phyloP scores from a whole-genome alignment of 495 filamentous ascomycete genomes.

The Halenospora varia region DNA sequence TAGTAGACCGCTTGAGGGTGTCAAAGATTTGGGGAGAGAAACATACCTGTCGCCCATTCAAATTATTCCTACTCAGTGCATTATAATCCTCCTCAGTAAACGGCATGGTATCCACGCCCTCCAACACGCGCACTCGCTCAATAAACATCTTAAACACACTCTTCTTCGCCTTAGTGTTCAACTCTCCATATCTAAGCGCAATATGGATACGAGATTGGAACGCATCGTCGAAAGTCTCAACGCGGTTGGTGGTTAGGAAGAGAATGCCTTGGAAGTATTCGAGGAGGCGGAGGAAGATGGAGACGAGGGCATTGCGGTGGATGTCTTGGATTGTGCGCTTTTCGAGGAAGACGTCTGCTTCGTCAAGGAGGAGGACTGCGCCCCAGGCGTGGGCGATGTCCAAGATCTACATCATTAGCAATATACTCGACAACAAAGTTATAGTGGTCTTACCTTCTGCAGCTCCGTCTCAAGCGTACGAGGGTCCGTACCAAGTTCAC shows the following conservation, averaged over 20 bases:
- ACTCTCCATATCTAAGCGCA: slow-evolving; percentile 75
- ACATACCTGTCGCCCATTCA: slow-evolving; percentile 75
- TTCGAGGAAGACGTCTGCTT: slow-evolving; percentile 79
- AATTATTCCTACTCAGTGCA: slow-evolving; percentile 58
- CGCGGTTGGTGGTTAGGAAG: slow-evolving; percentile 79
- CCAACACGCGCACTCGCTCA: slow-evolving; percentile 60
- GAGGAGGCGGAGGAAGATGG: slow-evolving; percentile 65
- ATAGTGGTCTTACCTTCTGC: slow-evolving; percentile 41
- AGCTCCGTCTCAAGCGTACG: slow-evolving; percentile 75
- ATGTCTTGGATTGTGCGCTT: slow-evolving; percentile 67
- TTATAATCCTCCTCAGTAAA: slow-evolving; percentile 71
- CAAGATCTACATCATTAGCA: slow-evolving; percentile 49
- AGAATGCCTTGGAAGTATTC: slow-evolving; percentile 68
- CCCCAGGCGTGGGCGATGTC: slow-evolving; percentile 88
- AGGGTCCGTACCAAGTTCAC: slow-evolving; percentile 78
- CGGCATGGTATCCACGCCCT: slow-evolving; percentile 53
- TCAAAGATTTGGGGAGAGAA: slow-evolving; percentile 13
- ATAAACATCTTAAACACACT: slow-evolving; percentile 85
- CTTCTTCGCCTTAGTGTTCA: slow-evolving; percentile 70
- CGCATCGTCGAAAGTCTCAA: slow-evolving; percentile 63
- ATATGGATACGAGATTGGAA: slow-evolving; percentile 59
- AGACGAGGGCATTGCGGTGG: slow-evolving; percentile 72
- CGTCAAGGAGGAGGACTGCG: slow-evolving; percentile 71
- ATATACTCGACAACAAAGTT: not conserved
- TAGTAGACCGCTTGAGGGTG: slow-evolving; percentile 10